phyloP scores from a whole-genome alignment of 345 rosid genomes.

The Populus alba region DNA sequence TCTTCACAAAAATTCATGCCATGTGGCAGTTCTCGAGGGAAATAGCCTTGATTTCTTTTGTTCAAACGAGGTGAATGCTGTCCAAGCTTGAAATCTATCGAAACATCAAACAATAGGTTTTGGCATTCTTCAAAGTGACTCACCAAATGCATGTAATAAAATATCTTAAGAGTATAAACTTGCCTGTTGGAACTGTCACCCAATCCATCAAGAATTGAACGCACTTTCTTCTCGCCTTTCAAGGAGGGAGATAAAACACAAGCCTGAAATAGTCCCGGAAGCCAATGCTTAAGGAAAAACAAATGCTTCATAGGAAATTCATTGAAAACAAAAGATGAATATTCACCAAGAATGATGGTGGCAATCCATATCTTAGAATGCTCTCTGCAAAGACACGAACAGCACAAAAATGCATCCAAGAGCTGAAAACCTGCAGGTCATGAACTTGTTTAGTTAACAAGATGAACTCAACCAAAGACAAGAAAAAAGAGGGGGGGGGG shows the following conservation, averaged over 20 bases:
- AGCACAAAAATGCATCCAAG: slow-evolving; percentile 99
- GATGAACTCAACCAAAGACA: background rate
- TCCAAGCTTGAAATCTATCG: background rate
- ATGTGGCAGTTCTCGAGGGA: no score
- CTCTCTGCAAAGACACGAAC: slow-evolving; percentile 93
- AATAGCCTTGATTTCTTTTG: background rate
- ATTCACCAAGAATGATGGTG: slow-evolving; percentile 90
- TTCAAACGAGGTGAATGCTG: background rate
- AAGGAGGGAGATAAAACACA: slow-evolving; percentile 78
- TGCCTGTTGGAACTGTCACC: slow-evolving; percentile 79
- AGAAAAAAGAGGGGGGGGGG: background rate
- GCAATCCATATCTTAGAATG: slow-evolving; percentile 96
- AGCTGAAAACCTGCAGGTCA: slow-evolving; percentile 77
- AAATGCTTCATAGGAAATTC: slow-evolving; percentile 6
- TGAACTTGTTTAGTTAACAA: slow-evolving; percentile 4
- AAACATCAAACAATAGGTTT: background rate
- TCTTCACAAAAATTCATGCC: no score
- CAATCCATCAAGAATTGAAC: slow-evolving; percentile 79
- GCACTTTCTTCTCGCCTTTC: slow-evolving; percentile 92
- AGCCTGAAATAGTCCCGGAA: slow-evolving; percentile 49
- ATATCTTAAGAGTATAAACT: slow-evolving; percentile 17
- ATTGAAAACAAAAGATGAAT: background rate
- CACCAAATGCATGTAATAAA: background rate
- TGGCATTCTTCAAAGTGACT: background rate
- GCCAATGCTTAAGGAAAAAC: slow-evolving; percentile 12